phyloP scores from a whole-genome alignment of 23 red algal species.

The Gracilaria vermiculophylla region DNA sequence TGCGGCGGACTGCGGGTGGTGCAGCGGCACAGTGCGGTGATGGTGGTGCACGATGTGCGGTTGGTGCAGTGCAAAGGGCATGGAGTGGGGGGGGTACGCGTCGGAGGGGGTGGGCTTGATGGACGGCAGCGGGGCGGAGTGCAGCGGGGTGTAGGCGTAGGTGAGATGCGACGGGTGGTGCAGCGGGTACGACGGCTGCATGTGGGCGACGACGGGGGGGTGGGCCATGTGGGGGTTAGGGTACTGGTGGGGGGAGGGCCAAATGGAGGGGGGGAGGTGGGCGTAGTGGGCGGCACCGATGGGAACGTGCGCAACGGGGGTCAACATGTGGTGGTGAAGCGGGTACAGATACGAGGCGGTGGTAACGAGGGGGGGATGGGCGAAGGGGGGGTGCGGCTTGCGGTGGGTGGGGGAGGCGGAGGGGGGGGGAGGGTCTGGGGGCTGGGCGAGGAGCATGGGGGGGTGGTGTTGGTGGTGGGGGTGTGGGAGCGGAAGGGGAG shows the following conservation, averaged over 20 bases:
- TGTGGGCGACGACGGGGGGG: conserved; percentile 17
- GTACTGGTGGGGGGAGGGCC: conserved; percentile 22
- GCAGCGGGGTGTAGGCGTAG: neutral
- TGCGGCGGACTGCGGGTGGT: neutral
- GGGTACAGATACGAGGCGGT: conserved; percentile 17
- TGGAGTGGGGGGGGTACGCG: neutral
- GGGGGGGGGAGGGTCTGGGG: neutral
- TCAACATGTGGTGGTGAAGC: conserved; percentile 29
- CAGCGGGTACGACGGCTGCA: neutral
- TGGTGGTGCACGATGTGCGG: neutral
- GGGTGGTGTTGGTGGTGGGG: neutral
- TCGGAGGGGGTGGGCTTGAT: neutral
- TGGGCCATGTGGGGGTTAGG: neutral
- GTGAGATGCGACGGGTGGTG: neutral
- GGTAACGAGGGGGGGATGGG: neutral
- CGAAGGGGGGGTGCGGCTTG: neutral
- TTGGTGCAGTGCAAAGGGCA: neutral
- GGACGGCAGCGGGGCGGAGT: conserved; percentile 7
- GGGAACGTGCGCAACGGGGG: conserved; percentile 55
- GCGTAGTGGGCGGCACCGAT: conserved; percentile 65
- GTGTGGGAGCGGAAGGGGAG: neutral
- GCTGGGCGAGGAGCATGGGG: neutral
- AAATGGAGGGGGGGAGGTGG: conserved; percentile 47
- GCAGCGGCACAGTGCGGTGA: neutral
- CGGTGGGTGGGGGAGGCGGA: neutral